Base-by-base conservation (phyloP, 495 filamentous ascomycete genomes). In the Neurospora sp. region DNA sequence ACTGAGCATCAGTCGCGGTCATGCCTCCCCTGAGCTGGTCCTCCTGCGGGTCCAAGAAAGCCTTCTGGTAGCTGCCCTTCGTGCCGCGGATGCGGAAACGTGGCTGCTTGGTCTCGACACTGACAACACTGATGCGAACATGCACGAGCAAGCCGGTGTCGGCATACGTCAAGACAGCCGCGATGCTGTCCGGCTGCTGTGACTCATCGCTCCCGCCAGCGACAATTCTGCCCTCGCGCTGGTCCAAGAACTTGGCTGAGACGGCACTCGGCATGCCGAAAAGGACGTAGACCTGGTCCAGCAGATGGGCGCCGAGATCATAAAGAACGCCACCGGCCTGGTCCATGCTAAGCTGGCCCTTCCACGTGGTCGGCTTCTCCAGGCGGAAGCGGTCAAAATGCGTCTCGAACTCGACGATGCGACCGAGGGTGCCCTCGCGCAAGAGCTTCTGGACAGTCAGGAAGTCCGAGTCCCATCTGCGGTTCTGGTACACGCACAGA, bases 401-500 rank as follows among this genome's bases (percentile, higher is more conserved):
- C 8, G 79, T 80, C 71, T 95, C 91, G 76, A 91, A 92, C 79
- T 96, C 93, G 46, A 91, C 89, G 71, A 96, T 80, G 35, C 89
- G 86, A 73, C 94, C 93, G 0, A 92, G 78, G 5, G 78, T 76
- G 78, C 83, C 79, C 71, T 84, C 79, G 72, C 84, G 74, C 35
- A 94, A 75, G 4, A 94, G 85, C 71, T 88, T 83, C 69, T 85
- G 88, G 41, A 96, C 85, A 39, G 91, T 94, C 40, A 92, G 84
- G 83, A 94, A 97, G 83, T 98, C 94, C 71, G 90, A 86, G 79
- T 97, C 94, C 85, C 88, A 96, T 69, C 94, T 86, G 18, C 94
- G 90, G 84, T 96, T 97, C 83, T 97, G 93, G 81, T 94, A 97
- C 27, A 97, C 92, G 66, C 91, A 92, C 41, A 97, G 80, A 61